A percentile compares a stretch with the other conserved stretches of the same genome.
These are phyloP conservation scores for Paramecium pentaurelia DNA, from an alignment of 73 alveolate species.

Conservation along the genomic window DNA sequence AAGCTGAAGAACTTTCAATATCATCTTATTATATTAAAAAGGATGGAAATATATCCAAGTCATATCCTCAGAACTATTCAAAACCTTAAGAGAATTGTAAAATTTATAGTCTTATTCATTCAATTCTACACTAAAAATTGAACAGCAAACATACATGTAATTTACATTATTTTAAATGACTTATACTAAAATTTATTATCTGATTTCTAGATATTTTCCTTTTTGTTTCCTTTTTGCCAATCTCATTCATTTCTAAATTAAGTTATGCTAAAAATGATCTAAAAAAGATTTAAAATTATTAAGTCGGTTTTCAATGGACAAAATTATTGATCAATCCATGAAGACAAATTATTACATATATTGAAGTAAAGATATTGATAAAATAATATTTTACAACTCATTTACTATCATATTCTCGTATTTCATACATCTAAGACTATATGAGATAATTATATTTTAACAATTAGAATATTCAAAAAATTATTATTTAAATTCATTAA, in stretches of 20 bases:
- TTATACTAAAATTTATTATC: background rate
- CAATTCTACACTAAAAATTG: background rate
- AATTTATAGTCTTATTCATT: background rate
- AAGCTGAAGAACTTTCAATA: background rate
- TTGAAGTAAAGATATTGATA: background rate
- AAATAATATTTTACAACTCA: background rate
- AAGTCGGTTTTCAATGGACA: background rate
- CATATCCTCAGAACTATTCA: background rate
- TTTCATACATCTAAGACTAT: background rate
- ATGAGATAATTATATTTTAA: background rate
- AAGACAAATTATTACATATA: background rate
- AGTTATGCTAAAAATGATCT: background rate
- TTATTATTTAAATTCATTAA: background rate
- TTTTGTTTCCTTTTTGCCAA: background rate
- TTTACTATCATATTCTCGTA: background rate
- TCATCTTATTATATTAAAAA: background rate
- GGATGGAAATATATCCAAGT: background rate
- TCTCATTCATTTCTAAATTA: background rate
- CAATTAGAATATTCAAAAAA: background rate
- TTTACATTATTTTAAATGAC: background rate
- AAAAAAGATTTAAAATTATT: background rate
- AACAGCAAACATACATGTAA: background rate
- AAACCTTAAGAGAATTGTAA: background rate
- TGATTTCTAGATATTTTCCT: background rate
- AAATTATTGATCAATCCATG: background rate